Evolutionary conservation across 352 stramenopile genomes (phyloP).

Genomic region (Thraustochytrium sp.): DNA sequence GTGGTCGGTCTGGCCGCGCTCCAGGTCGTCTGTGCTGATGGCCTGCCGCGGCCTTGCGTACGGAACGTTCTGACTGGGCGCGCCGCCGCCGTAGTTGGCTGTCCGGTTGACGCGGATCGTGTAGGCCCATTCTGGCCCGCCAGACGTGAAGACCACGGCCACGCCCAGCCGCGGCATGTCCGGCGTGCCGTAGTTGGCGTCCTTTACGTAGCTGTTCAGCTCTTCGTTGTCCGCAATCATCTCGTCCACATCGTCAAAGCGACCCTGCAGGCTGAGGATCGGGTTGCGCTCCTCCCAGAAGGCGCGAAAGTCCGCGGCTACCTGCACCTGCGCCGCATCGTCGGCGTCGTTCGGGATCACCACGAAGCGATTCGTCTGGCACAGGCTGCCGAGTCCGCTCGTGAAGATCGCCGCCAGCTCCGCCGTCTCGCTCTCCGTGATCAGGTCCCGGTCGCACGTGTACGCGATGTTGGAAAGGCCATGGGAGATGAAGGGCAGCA

Average conservation of each 20-base stretch:
- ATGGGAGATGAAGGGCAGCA: neutral
- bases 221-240: neutral
- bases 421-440: neutral
- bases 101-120: conserved; percentile 13
- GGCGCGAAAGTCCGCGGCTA: neutral
- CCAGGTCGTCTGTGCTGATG: neutral
- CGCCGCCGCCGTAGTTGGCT: neutral
- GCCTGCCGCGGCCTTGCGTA: neutral
- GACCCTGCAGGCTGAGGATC: neutral
- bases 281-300: neutral
- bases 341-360: neutral
- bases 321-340: neutral
- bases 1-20: neutral
- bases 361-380: neutral
- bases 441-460: neutral
- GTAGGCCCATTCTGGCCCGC: neutral
- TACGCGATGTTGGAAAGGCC: neutral
- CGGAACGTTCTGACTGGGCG: neutral
- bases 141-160: conserved; percentile 1
- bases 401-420: neutral
- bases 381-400: neutral
- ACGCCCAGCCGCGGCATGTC: neutral
- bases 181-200: neutral
- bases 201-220: neutral
- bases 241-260: neutral